Percentiles rank a stretch among this genome's conserved stretches.
These are phyloP conservation scores for Cichorium intybus DNA, from an alignment of 140 eudicot species.

Conservation along the genomic window DNA sequence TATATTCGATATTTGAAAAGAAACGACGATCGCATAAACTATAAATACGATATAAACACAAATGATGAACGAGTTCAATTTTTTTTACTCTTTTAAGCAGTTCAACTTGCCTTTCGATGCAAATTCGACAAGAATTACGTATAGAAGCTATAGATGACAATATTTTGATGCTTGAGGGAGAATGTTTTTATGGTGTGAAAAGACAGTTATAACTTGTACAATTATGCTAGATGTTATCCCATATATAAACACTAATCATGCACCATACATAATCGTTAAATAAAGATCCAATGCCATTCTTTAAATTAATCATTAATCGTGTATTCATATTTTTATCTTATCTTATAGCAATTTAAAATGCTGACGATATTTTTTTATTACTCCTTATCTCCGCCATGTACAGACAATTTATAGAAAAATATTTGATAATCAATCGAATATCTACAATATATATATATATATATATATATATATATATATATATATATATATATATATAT, in stretches of 20 bases:
- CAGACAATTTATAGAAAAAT: no score
- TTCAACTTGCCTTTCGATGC: neutral
- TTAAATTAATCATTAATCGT: no score
- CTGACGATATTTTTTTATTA: neutral
- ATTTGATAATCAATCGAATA: neutral
- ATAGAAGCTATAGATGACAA: neutral
- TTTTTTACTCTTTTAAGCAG: neutral
- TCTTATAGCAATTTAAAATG: neutral
- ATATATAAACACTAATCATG: no score
- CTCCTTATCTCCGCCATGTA: neutral
- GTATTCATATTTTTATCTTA: neutral
- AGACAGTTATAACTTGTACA: no score
- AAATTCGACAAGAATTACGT: neutral
- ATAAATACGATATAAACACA: neutral
- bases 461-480: no score
- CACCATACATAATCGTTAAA: no score
- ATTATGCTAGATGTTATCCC: no score
- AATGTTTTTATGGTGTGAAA: no score
- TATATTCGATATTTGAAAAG: neutral
- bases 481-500: no score
- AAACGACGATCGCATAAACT: neutral
- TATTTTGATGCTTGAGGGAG: no score
- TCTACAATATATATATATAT: no score
- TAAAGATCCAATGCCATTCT: neutral
- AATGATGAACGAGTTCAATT: neutral